Evolutionary conservation across 2,329 filamentous ascomycete species (phyloP).

Genomic region (Fulvia fulva): DNA sequence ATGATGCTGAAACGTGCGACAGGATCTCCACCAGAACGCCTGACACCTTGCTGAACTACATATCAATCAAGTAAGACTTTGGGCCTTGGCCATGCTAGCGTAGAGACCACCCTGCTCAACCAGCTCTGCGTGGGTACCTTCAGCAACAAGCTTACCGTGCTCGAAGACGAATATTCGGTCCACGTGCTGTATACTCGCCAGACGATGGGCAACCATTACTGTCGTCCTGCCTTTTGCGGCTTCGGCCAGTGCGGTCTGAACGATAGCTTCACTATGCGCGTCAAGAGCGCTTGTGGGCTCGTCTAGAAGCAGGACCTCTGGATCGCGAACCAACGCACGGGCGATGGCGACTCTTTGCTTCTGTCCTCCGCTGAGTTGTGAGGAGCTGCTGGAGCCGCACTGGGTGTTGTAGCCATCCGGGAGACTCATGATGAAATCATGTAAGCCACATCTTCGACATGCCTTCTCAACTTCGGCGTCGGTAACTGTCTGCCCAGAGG

Average conservation of each 20-base stretch:
- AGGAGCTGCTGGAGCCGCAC: slow-evolving; percentile 39
- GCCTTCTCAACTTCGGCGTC: slow-evolving; percentile 33
- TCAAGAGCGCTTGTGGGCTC: slow-evolving; percentile 47
- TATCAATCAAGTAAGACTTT: slow-evolving; percentile 28
- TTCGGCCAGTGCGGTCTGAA: slow-evolving; percentile 41
- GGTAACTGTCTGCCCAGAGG: slow-evolving; percentile 23
- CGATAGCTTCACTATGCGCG: slow-evolving; percentile 42
- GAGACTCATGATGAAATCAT: slow-evolving; percentile 46
- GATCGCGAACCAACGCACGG: slow-evolving; percentile 44
- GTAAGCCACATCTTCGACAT: slow-evolving; percentile 42
- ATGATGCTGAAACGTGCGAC: neutral
- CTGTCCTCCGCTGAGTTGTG: slow-evolving; percentile 44
- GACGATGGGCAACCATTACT: slow-evolving; percentile 71
- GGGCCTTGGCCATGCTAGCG: slow-evolving; percentile 36
- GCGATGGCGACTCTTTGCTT: slow-evolving; percentile 46
- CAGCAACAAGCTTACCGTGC: slow-evolving; percentile 58
- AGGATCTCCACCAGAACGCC: too few species aligned
- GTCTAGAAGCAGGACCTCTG: slow-evolving; percentile 45
- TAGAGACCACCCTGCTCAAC: slow-evolving; percentile 39
- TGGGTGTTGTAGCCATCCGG: slow-evolving; percentile 47
- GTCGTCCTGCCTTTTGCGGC: slow-evolving; percentile 51
- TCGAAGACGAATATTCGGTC: slow-evolving; percentile 78
- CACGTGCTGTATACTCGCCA: slow-evolving; percentile 74
- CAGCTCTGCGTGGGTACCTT: slow-evolving; percentile 59
- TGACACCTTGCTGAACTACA: slow-evolving; percentile 7